Base-by-base conservation (phyloP, 768 basidiomycete genomes). In the Hypsizygus marmoreus region DNA sequence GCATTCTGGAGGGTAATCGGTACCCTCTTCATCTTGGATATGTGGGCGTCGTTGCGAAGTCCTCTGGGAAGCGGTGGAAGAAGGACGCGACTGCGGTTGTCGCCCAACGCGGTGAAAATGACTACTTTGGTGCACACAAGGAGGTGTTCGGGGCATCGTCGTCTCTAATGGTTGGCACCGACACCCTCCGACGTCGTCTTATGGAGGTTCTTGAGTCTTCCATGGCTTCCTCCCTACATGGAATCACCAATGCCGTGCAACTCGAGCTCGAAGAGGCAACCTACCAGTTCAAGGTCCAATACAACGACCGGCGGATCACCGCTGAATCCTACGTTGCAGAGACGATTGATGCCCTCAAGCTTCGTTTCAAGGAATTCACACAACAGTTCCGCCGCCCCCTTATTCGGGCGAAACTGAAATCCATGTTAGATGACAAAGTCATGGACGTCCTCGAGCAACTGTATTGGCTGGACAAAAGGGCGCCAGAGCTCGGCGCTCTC, bases 201-300 rank as follows among this genome's bases (percentile, higher is more conserved):
- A 97, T 97, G 95, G 91, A 97, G 56, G 95, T 98, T 4, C 76
- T 99, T 46, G 97, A 99, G 64, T 92, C 92, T 10, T 94, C 91
- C 26, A 99, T 99, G 97, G 90, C 94, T 0, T 89, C 89, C 1
- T 94, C 93, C 28, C 76, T 99, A 4, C 94, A 97, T 58, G 86
- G 91, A 2, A 98, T 99, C 64, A 91, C 91, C 47, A 98, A 98
- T 66, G 93, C 93, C 2, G 97, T 98, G 8, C 93, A 97, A 58
- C 81, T 97, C 29, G 97, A 99, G 64, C 76, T 99, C 7, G 97
- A 99, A 66, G 97, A 98, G 59, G 86, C 97, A 2, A 86, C 86
- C 10, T 99, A 99, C 65, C 97, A 98, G 66, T 99, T 99, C 81
- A 99, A 99, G 69, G 97, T 99, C 2, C 88, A 95, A 64, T 92